Conservation (phyloP, 2,329 filamentous ascomycete species). For the Magnaporthales sp. region DNA sequence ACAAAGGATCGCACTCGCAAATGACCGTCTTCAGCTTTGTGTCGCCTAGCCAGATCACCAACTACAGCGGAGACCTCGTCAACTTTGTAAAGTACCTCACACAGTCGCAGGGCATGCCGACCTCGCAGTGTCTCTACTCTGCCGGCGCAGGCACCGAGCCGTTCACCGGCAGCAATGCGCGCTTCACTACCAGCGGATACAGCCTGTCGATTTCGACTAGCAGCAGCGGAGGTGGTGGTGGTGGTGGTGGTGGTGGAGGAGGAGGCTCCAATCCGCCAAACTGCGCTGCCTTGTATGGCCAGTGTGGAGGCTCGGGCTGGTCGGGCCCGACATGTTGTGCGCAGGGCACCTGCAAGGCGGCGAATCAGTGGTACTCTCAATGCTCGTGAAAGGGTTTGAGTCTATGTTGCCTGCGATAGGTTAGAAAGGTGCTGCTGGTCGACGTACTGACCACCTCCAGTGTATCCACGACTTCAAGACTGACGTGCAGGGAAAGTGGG, state of each 20-base stretch:
- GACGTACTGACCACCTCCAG: too few relatives aligned
- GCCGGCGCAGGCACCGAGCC: constrained; percentile 48
- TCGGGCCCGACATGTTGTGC: constrained; percentile 18
- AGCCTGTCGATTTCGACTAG: constrained; percentile 6
- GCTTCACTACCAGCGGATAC: constrained; percentile 13
- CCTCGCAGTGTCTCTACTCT: constrained; percentile 42
- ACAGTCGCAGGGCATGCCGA: constrained; percentile 33
- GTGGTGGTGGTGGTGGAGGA: background rate
- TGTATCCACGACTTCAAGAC: too few relatives aligned
- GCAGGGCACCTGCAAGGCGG: background rate
- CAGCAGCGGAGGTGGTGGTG: background rate
- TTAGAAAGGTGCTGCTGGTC: too few relatives aligned
- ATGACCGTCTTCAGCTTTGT: constrained; percentile 52
- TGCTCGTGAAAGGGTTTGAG: background rate
- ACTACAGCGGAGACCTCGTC: constrained; percentile 48
- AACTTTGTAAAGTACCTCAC: constrained; percentile 49
- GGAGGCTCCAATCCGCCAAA: background rate
- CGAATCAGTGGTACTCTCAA: constrained; percentile 1
- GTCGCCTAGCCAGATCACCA: constrained; percentile 30
- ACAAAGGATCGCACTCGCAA: constrained; percentile 48
- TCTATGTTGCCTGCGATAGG: too few relatives aligned
- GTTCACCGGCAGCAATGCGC: constrained; percentile 36
- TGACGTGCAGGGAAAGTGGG: too few relatives aligned
- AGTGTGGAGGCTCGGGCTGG: constrained; percentile 18
- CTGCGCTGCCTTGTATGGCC: constrained; percentile 13